phyloP scores from a whole-genome alignment of 2,329 filamentous ascomycete species.

The Pseudogymnoascus sp. region DNA sequence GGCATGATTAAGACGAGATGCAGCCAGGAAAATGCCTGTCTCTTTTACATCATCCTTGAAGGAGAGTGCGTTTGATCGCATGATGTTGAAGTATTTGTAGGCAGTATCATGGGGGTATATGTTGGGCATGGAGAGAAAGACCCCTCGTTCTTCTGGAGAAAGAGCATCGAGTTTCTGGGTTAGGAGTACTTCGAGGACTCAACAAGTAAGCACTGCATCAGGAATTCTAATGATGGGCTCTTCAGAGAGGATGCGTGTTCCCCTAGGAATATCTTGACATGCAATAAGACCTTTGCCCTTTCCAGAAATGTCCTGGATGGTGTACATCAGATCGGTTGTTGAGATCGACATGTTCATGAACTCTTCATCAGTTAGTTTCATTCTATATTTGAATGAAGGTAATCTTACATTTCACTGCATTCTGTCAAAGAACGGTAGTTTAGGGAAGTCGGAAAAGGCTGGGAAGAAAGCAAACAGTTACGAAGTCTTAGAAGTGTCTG shows the following conservation, averaged over 20 bases:
- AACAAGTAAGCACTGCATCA: too few relatives aligned
- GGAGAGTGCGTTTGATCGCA: constrained; percentile 15
- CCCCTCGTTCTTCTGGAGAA: background rate
- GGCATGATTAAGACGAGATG: constrained; percentile 31
- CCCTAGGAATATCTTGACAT: constrained; percentile 28
- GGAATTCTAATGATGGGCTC: too few relatives aligned
- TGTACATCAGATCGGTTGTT: background rate
- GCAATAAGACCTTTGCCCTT: constrained; percentile 38
- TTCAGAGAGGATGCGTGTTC: constrained; percentile 36
- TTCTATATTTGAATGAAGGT: background rate
- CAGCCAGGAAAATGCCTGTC: constrained; percentile 28
- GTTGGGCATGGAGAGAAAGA: background rate
- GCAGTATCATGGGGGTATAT: constrained; percentile 4
- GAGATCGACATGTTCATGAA: background rate
- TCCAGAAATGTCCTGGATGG: constrained; percentile 14
- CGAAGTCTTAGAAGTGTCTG: too few relatives aligned
- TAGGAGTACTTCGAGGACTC: constrained; percentile 9
- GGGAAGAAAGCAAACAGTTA: too few relatives aligned
- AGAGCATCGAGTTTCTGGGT: background rate
- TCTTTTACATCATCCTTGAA: constrained; percentile 15
- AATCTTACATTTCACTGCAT: background rate
- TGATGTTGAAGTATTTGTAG: constrained; percentile 14
- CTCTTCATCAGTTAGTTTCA: background rate
- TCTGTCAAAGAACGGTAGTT: too few relatives aligned
- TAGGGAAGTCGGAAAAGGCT: too few relatives aligned